Evolutionary conservation across 1,284 basidiomycete species (phyloP).

Genomic region (Cystobasidium slooffiae): DNA sequence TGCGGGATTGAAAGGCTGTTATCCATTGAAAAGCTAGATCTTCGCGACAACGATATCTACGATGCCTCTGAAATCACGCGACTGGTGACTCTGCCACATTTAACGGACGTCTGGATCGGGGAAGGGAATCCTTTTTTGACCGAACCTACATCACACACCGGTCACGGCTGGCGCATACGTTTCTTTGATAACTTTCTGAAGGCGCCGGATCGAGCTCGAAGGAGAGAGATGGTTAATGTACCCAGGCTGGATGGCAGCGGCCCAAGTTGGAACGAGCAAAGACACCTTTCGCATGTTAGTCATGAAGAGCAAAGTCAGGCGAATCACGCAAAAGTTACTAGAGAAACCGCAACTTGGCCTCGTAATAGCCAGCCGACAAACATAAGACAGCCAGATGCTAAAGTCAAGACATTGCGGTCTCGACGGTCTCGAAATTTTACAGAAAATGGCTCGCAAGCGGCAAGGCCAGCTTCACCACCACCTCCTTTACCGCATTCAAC

Average conservation of each 20-base stretch:
- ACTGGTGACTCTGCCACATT: conserved; percentile 75
- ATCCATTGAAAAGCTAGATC: conserved; percentile 80
- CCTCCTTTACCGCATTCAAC: neutral
- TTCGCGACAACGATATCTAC: conserved; percentile 78
- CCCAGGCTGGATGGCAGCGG: conserved; percentile 48
- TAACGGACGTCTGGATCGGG: conserved; percentile 72
- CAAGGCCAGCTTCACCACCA: neutral
- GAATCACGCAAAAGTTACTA: neutral
- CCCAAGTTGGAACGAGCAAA: conserved; percentile 46
- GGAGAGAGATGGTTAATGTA: neutral
- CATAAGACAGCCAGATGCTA: neutral
- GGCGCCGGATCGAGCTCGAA: conserved; percentile 36
- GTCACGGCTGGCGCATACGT: conserved; percentile 47
- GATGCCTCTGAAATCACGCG: conserved; percentile 86
- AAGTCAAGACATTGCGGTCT: conserved; percentile 2
- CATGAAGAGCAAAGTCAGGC: neutral
- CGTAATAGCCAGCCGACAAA: neutral
- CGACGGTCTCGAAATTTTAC: conserved; percentile 7
- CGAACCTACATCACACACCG: conserved; percentile 8
- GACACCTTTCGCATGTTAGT: conserved; percentile 5
- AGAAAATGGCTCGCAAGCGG: neutral
- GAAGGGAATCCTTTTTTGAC: conserved; percentile 78
- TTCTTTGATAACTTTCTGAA: conserved; percentile 47
- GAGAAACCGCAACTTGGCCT: neutral
- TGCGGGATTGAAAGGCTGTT: conserved; percentile 87